Evolutionary conservation across 768 basidiomycete genomes (phyloP).

Genomic region (Floccularia luteovirens): DNA sequence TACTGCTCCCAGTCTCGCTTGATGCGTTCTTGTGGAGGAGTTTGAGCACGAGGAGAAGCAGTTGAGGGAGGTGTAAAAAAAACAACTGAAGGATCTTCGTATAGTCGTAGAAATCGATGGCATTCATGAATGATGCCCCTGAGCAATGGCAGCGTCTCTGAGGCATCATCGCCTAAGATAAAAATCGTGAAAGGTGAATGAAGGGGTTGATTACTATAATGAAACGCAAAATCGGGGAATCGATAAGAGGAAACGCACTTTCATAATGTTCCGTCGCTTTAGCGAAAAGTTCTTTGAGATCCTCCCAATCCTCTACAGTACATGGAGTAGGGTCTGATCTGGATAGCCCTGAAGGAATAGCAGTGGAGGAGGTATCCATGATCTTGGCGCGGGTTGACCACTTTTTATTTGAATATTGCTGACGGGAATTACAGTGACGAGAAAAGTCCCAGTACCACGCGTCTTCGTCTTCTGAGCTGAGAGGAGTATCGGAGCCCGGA

Average conservation of each 20-base stretch:
- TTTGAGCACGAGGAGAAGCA: neutral
- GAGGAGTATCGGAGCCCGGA: neutral
- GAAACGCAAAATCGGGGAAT: neutral
- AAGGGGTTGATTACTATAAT: neutral
- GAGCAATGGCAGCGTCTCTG: conserved; percentile 45
- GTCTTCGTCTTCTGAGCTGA: conserved; percentile 7
- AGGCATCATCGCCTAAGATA: conserved; percentile 31
- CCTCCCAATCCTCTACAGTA: conserved; percentile 53
- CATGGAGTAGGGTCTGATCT: conserved; percentile 14
- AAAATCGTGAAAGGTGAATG: too few relatives aligned
- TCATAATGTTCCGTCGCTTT: conserved; percentile 54
- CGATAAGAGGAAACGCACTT: conserved; percentile 25
- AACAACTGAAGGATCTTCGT: conserved; percentile 50
- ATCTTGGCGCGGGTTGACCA: conserved; percentile 21
- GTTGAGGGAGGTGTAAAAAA: conserved; percentile 25
- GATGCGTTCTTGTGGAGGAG: conserved; percentile 1
- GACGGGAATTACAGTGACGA: conserved; percentile 6
- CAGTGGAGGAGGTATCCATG: conserved; percentile 33
- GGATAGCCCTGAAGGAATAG: conserved; percentile 13
- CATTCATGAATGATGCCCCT: conserved; percentile 64
- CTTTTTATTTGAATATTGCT: neutral
- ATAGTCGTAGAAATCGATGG: conserved; percentile 48
- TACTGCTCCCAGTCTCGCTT: conserved; percentile 10
- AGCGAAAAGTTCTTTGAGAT: conserved; percentile 55
- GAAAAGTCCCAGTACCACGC: conserved; percentile 27